Evolutionary conservation across 768 basidiomycete genomes (phyloP).

Genomic region (Xanthoconium stramineum): DNA sequence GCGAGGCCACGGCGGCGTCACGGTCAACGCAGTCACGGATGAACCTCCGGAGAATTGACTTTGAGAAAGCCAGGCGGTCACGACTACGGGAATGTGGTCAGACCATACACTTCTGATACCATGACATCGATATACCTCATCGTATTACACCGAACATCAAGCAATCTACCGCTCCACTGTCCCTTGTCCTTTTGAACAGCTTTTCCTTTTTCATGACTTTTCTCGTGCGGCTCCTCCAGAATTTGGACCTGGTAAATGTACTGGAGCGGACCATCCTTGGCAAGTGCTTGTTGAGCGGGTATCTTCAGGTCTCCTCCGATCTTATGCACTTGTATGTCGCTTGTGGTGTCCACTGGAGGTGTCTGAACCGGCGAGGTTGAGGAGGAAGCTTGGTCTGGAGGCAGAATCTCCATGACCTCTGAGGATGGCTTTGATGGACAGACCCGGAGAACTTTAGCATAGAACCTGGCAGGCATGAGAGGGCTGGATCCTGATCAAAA

Average conservation of each 20-base stretch:
- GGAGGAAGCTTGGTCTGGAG: slow-evolving; percentile 30
- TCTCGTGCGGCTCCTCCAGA: slow-evolving; percentile 71
- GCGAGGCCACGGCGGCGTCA: slow-evolving; percentile 87
- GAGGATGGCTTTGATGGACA: slow-evolving; percentile 59
- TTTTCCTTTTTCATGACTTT: slow-evolving; percentile 59
- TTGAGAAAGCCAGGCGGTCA: slow-evolving; percentile 93
- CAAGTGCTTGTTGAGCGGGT: slow-evolving; percentile 63
- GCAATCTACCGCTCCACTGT: slow-evolving; percentile 69
- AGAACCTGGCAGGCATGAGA: slow-evolving; percentile 53
- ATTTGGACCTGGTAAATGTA: slow-evolving; percentile 91
- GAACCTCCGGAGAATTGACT: slow-evolving; percentile 94
- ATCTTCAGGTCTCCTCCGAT: slow-evolving; percentile 79
- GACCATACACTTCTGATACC: not conserved
- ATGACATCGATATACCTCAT: slow-evolving; percentile 63
- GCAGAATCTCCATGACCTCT: slow-evolving; percentile 36
- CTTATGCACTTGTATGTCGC: slow-evolving; percentile 57
- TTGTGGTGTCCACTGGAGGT: slow-evolving; percentile 43
- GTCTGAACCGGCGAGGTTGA: slow-evolving; percentile 46
- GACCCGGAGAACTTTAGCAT: slow-evolving; percentile 76
- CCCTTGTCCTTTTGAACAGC: slow-evolving; percentile 54
- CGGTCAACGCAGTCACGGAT: slow-evolving; percentile 94
- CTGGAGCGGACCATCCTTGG: slow-evolving; percentile 70
- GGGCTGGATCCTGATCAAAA: slow-evolving; percentile 2
- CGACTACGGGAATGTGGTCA: slow-evolving; percentile 51
- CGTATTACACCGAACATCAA: slow-evolving; percentile 76